phyloP scores from a whole-genome alignment of 1,284 basidiomycete species.

The Rhodotorula sp. region DNA sequence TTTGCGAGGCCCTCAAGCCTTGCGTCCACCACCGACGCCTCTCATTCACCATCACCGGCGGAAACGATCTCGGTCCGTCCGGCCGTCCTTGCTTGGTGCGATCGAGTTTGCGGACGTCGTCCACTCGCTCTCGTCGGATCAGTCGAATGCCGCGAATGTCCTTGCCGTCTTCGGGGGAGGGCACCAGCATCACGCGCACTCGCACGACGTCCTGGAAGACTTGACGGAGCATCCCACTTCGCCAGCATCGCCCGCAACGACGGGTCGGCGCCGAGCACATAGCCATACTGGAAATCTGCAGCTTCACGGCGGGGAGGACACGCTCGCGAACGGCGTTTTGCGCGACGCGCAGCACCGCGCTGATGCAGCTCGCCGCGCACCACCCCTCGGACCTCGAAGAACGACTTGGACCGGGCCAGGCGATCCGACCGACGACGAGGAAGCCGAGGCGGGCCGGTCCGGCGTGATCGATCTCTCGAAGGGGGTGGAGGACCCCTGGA shows the following conservation, averaged over 20 bases:
- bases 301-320: conserved; percentile 7
- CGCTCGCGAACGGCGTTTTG: conserved; percentile 2
- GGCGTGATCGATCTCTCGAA: conserved; percentile 22
- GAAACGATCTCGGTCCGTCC: conserved; percentile 21
- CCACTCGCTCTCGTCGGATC: conserved; percentile 62
- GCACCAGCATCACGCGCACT: conserved; percentile 21
- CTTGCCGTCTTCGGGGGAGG: conserved; percentile 35
- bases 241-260: neutral
- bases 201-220: conserved; percentile 8
- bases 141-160: conserved; percentile 21
- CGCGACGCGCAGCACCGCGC: neutral
- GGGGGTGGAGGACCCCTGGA: conserved; percentile 43
- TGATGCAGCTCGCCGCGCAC: neutral
- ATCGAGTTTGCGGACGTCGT: conserved; percentile 91
- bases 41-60: conserved; percentile 14
- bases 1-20: neutral
- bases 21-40: conserved; percentile 2
- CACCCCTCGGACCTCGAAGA: conserved; percentile 1
- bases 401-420: neutral
- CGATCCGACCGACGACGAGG: conserved; percentile 22
- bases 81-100: conserved; percentile 75
- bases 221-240: neutral
- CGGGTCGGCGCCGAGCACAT: neutral
- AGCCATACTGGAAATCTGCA: neutral
- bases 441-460: neutral